Percentiles rank a stretch among this genome's conserved stretches.
These are phyloP conservation scores for Orbilia javanica DNA, from an alignment of 2,329 filamentous ascomycete species.

Conservation along the genomic window DNA sequence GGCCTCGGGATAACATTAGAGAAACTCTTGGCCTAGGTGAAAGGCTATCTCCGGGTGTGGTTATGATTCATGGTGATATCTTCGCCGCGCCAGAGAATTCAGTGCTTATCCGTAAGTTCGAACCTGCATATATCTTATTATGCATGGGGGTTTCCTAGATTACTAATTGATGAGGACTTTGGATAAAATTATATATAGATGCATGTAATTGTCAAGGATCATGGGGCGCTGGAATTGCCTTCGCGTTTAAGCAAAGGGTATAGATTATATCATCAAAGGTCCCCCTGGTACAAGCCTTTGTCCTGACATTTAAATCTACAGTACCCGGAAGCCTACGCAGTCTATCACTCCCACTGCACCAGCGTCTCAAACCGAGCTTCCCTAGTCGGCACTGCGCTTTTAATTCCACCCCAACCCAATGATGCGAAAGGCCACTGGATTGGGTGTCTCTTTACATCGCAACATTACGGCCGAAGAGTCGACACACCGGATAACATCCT, in stretches of 20 bases:
- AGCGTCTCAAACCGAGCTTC: constrained; percentile 7
- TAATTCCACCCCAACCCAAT: constrained; percentile 38
- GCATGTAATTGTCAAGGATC: constrained; percentile 54
- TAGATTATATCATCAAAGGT: not conserved
- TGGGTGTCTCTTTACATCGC: constrained; percentile 49
- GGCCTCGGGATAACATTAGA: not conserved
- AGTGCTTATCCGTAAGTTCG: constrained; percentile 45
- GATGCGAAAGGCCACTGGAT: constrained; percentile 42
- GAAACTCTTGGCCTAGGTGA: not conserved
- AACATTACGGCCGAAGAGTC: constrained; percentile 31
- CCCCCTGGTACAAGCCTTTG: no score
- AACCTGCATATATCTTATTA: not conserved
- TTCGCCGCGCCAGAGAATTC: constrained; percentile 44
- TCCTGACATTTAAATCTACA: constrained; percentile 17
- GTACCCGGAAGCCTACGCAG: constrained; percentile 44
- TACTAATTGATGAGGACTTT: no score
- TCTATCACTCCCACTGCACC: constrained; percentile 43
- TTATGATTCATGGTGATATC: constrained; percentile 44
- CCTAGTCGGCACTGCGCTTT: constrained; percentile 36
- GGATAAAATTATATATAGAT: no score
- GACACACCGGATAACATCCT: constrained; percentile 40
- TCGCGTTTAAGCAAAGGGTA: constrained; percentile 45
- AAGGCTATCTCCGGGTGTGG: not conserved
- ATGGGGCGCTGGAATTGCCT: constrained; percentile 56
- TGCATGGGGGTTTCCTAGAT: no score